A percentile compares a stretch with the other conserved stretches of the same genome.
These are phyloP conservation scores for Candida sojae DNA, from an alignment of 1,139 yeast genomes.

Conservation along the genomic window DNA sequence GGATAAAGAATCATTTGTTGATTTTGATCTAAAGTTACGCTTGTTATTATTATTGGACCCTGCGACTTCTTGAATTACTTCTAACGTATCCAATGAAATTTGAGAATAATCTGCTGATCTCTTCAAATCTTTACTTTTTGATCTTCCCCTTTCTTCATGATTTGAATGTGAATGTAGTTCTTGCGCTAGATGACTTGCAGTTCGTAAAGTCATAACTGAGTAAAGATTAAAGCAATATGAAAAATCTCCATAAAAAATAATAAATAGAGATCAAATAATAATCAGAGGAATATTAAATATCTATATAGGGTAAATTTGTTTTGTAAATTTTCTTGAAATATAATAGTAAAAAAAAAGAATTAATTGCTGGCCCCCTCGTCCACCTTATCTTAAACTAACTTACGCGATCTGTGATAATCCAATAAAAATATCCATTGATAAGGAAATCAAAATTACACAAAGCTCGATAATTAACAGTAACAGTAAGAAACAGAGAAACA, in stretches of 20 bases:
- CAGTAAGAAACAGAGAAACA: neutral
- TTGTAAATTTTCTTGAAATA: too few species aligned
- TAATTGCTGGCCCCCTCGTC: neutral
- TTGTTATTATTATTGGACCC: neutral
- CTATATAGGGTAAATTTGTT: too few species aligned
- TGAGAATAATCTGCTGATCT: neutral
- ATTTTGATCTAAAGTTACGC: slow-evolving; percentile 2
- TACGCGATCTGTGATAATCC: neutral
- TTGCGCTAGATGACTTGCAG: neutral
- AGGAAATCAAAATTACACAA: neutral
- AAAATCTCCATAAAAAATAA: too few species aligned
- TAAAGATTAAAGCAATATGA: neutral
- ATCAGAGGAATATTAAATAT: too few species aligned
- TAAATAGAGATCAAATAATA: too few species aligned
- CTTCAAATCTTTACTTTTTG: slow-evolving; percentile 1
- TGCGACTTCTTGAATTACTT: neutral
- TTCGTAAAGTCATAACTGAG: neutral
- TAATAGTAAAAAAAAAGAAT: neutral
- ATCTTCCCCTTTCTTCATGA: slow-evolving; percentile 7
- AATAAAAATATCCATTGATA: slow-evolving; percentile 1
- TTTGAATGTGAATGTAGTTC: neutral
- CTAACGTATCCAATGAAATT: neutral
- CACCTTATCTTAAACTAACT: neutral
- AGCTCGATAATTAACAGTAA: neutral
- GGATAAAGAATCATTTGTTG: slow-evolving; percentile 1